Evolutionary conservation across 1,284 basidiomycete species (phyloP), one percentile per base, ranked within the genome.

Genomic region (Cerioporus squamosus): DNA sequence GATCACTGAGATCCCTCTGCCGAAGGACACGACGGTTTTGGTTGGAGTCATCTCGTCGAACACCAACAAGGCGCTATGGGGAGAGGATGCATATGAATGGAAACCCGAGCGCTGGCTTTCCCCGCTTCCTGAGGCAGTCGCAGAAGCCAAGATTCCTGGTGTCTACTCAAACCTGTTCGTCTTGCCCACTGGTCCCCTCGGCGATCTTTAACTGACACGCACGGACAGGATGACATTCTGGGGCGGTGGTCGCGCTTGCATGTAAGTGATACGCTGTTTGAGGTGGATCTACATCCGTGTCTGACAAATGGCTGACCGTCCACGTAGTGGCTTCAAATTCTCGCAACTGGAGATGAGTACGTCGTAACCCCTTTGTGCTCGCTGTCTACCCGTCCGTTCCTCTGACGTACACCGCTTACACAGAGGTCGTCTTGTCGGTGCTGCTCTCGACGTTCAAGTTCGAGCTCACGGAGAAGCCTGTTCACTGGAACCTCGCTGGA

Each of bases 171-270:
- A 55, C 31, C 42, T 64, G 59, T 61, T 22, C 20, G 55, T 50
- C 17, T 8, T 10, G 15, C 20, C 17, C 12, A n/a, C 15, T 31
- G 26, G 26, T 6, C 5, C 40, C 9, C 50, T 43, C 18, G 24
- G 5, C 36, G 36, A 36, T 15, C 42, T 47, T 3, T 14, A 2
- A 44, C 23, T 26, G 6, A 46, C 45, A 68, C 70, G 72, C n/a
- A 18, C 6, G 22, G n/a, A 8, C 23, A 74, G 72, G 48, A 70
- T 74, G 67, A 72, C 72, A 3, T 74, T 74, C 63, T 55, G 68
- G 31, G 70, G 71, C 15, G 73, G 73, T 15, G 63, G 66, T 39
- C 54, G 72, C 18, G 56, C 68, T 9, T 74, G 73, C 70, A 70
- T 74, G 70, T 71, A 38, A 52, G 70, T 10, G 6, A 36, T 8